Evolutionary conservation across 2,329 filamentous ascomycete genomes (phyloP).

Genomic region (Albifimbria verrucaria): DNA sequence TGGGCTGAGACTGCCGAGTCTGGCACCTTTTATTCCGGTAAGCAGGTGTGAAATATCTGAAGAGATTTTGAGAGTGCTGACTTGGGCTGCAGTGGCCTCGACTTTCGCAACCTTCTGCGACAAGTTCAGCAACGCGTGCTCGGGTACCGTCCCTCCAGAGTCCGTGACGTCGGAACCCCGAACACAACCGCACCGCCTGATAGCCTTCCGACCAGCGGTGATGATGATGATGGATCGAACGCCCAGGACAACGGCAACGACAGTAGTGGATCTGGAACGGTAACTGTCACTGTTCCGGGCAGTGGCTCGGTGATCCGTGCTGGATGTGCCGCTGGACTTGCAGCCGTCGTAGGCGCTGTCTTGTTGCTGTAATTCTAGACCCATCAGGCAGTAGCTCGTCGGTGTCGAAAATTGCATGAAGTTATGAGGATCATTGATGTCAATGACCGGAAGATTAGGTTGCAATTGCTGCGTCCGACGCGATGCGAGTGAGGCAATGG

Average conservation of each 20-base stretch:
- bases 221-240: neutral
- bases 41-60: neutral
- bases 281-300: slow-evolving; percentile 19
- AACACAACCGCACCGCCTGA: slow-evolving; percentile 9
- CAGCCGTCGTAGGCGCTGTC: slow-evolving; percentile 16
- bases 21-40: slow-evolving; percentile 21
- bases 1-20: slow-evolving; percentile 26
- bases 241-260: neutral
- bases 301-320: slow-evolving; percentile 10
- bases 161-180: slow-evolving; percentile 9
- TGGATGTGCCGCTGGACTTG: slow-evolving; percentile 17
- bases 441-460: neutral
- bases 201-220: neutral
- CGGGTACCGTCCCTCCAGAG: slow-evolving; percentile 4
- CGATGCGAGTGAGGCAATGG: no score
- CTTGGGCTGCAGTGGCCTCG: slow-evolving; percentile 19
- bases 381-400: no score
- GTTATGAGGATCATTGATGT: neutral
- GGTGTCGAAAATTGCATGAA: neutral
- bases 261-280: slow-evolving; percentile 7
- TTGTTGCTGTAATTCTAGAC: slow-evolving; percentile 22
- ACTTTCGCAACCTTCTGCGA: slow-evolving; percentile 26
- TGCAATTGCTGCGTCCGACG: no score
- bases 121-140: slow-evolving; percentile 24
- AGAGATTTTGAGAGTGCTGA: slow-evolving; percentile 9